Conservation (phyloP, 2,329 filamentous ascomycete genomes). For the Aspergillus glaucus region DNA sequence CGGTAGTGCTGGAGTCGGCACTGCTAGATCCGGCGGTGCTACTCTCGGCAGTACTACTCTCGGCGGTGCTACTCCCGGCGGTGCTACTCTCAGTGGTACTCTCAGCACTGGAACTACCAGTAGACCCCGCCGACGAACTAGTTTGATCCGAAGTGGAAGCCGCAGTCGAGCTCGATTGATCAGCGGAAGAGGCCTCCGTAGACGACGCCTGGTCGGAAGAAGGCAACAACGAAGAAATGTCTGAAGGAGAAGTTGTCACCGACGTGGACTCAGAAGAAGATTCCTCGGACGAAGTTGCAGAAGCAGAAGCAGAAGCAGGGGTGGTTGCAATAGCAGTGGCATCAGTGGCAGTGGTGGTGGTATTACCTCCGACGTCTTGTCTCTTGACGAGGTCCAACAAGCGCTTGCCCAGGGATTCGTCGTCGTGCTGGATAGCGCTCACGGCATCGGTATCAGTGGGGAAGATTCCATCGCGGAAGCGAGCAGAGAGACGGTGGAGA, state of each 20-base stretch:
- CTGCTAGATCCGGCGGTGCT: no score
- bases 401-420: conserved; percentile 57
- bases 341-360: conserved; percentile 6
- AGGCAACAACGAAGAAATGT: neutral
- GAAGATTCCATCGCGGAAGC: conserved; percentile 64
- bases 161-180: neutral
- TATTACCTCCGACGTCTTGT: conserved; percentile 28
- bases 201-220: neutral
- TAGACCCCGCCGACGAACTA: neutral
- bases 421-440: conserved; percentile 55
- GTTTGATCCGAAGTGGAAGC: neutral
- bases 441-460: conserved; percentile 58
- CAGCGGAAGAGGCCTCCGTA: neutral
- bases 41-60: neutral
- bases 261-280: neutral
- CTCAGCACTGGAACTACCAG: neutral
- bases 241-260: conserved; percentile 2
- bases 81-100: neutral
- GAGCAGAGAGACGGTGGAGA: conserved; percentile 57
- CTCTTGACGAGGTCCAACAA: conserved; percentile 61
- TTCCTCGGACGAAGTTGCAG: conserved; percentile 2
- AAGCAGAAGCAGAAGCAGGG: conserved; percentile 10
- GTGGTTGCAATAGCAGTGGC: conserved; percentile 8
- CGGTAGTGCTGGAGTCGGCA: neutral
- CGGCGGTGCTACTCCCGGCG: no score